Evolutionary conservation across 371 early-diverging fungal genomes (phyloP).

Genomic region (Syncephalis fuscata): DNA sequence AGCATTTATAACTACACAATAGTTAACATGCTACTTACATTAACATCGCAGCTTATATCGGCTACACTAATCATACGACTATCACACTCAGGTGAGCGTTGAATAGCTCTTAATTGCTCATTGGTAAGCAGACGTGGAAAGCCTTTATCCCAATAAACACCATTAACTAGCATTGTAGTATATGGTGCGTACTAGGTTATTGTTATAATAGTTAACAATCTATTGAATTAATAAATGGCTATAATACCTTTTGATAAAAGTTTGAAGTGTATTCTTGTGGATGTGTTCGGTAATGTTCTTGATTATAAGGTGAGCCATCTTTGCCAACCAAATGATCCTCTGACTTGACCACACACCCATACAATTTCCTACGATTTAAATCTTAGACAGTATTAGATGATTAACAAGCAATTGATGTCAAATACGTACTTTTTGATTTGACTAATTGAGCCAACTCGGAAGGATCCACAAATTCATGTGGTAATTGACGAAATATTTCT

Average conservation of each 20-base stretch:
- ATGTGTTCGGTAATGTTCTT: slow-evolving; percentile 50
- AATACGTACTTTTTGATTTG: slow-evolving; percentile 36
- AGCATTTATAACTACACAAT: too few species aligned
- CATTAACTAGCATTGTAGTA: slow-evolving; percentile 77
- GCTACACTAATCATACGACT: slow-evolving; percentile 70
- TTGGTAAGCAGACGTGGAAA: slow-evolving; percentile 84
- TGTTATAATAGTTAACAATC: neutral
- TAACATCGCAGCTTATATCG: slow-evolving; percentile 90
- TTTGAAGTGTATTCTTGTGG: slow-evolving; percentile 69
- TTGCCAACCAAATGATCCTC: slow-evolving; percentile 67
- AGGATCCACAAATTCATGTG: slow-evolving; percentile 80
- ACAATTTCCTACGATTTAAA: slow-evolving; percentile 45
- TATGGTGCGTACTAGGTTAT: slow-evolving; percentile 65
- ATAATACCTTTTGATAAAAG: slow-evolving; percentile 71
- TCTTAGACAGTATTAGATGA: too few species aligned
- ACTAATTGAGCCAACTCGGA: slow-evolving; percentile 56
- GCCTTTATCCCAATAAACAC: slow-evolving; percentile 82
- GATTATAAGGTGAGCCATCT: slow-evolving; percentile 34
- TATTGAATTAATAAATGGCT: neutral
- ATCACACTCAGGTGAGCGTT: slow-evolving; percentile 30
- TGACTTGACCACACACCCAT: slow-evolving; percentile 58
- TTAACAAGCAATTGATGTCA: neutral
- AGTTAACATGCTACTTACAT: slow-evolving; percentile 42
- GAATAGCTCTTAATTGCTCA: slow-evolving; percentile 50
- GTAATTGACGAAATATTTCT: slow-evolving; percentile 76